Base-by-base conservation (phyloP, 257 asterid species). In the Solanum commersonii region DNA sequence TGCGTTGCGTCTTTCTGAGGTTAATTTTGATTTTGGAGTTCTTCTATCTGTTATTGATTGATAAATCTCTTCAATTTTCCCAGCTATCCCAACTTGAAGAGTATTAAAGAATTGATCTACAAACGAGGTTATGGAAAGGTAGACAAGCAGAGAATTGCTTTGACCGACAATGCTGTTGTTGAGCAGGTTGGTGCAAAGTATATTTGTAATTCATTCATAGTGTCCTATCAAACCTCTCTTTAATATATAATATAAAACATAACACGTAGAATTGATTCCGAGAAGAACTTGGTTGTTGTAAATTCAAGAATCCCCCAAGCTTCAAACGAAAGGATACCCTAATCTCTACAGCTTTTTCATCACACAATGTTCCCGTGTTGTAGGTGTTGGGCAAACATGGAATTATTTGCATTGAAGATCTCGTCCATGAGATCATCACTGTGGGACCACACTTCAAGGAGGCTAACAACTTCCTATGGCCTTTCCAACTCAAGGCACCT, bases 91-190 rank as follows among this genome's bases (percentile, higher is more conserved):
- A 95, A 95, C 90, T 90, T 94, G 68, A 95, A 95, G 85, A 95
- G 96, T 46, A 93, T 95, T 42, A 92, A 44, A 67, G 98, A 95
- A 73, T 31, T 95, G 91, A 94, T 95, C 14, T 95, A 94, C 92
- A 95, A 95, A 92, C 87, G 98, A 25, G 98, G 98, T 6, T 95
- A 83, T 22, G 98, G 98, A 20, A 95, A 95, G 86, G 92, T 93
- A 5, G 89, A 95, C 94, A 95, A 93, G 93, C 95, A 92, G 88
- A 93, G 96, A 76, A 94, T 93, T 83, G 94, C 97, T 18, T 86
- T 95, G 92, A 95, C 98, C 0, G 98, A 95, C 72, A 95, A 95
- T 63, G 89, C 98, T 0, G 88, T 95, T 10, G 74, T 95, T 14
- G 97, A 94, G 83, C 94, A 94, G 97, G 98, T 94, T 52, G 25